phyloP scores from a whole-genome alignment of 2,329 filamentous ascomycete genomes.

The Sclerotinia minor region DNA sequence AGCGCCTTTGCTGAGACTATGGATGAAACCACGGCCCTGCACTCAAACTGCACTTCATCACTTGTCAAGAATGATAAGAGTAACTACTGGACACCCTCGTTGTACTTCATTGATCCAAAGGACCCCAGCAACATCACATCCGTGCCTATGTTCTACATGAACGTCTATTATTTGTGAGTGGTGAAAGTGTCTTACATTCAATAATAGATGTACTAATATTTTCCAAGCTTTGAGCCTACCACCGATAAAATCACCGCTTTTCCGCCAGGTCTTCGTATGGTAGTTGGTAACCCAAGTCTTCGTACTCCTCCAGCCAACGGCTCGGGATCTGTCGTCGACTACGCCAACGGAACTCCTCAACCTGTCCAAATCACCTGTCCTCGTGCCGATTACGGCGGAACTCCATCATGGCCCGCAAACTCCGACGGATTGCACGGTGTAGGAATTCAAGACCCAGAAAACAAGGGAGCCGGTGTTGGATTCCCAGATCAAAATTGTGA shows the following conservation, averaged over 20 bases:
- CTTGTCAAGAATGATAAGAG: slow-evolving; percentile 78
- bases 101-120: slow-evolving; percentile 71
- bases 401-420: slow-evolving; percentile 53
- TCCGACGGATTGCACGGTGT: slow-evolving; percentile 55
- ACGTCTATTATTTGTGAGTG: slow-evolving; percentile 71
- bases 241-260: slow-evolving; percentile 71
- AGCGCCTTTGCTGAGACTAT: slow-evolving; percentile 52
- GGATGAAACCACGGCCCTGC: slow-evolving; percentile 56
- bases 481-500: slow-evolving; percentile 73
- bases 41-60: slow-evolving; percentile 77
- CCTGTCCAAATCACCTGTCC: slow-evolving; percentile 62
- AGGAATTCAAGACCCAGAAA: slow-evolving; percentile 56
- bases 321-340: slow-evolving; percentile 52
- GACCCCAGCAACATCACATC: slow-evolving; percentile 63
- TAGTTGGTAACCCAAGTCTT: slow-evolving; percentile 69
- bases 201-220: slow-evolving; percentile 36
- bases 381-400: slow-evolving; percentile 44
- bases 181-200: neutral
- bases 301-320: slow-evolving; percentile 60
- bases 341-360: slow-evolving; percentile 53
- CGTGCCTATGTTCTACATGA: slow-evolving; percentile 65
- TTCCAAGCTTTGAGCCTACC: slow-evolving; percentile 56
- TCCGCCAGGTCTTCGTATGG: slow-evolving; percentile 75
- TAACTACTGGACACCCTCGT: slow-evolving; percentile 79
- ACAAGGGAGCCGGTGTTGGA: slow-evolving; percentile 58